Percentiles rank a stretch among this genome's conserved stretches.
Evolutionary conservation across 768 basidiomycete genomes (phyloP).

Genomic region (Infundibulicybe gibba): DNA sequence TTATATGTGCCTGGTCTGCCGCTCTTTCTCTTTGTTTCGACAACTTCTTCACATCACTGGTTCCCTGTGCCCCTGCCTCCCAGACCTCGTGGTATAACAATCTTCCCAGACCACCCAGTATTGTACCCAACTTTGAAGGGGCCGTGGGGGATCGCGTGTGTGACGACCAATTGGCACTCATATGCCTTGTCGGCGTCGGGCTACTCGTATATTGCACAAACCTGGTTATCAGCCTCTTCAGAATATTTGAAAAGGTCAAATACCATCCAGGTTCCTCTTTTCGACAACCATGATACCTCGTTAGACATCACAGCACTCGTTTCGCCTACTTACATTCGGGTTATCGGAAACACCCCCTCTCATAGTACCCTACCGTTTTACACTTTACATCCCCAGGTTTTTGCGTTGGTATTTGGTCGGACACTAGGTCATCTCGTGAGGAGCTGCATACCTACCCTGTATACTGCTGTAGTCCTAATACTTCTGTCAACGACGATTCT

Average conservation of each 20-base stretch:
- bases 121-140: slow-evolving; percentile 38
- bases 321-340: no score
- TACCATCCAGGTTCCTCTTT: slow-evolving; percentile 44
- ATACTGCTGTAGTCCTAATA: neutral
- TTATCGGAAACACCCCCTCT: no score
- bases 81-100: slow-evolving; percentile 72
- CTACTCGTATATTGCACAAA: slow-evolving; percentile 81
- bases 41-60: slow-evolving; percentile 85
- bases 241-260: slow-evolving; percentile 90
- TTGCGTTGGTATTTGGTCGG: neutral
- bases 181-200: slow-evolving; percentile 74
- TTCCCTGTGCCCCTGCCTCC: slow-evolving; percentile 66
- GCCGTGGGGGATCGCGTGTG: slow-evolving; percentile 61
- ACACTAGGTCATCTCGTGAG: neutral
- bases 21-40: slow-evolving; percentile 86
- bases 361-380: neutral
- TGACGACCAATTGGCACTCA: slow-evolving; percentile 71
- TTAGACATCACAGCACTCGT: no score
- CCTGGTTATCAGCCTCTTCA: slow-evolving; percentile 78
- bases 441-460: neutral
- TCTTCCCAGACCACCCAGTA: slow-evolving; percentile 48
- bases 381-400: neutral
- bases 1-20: slow-evolving; percentile 93
- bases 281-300: slow-evolving; percentile 3
- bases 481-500: no score